Percentiles rank a stretch among this genome's conserved stretches.
phyloP scores from a whole-genome alignment of 257 asterid genomes.

The Leonotis leonurus region DNA sequence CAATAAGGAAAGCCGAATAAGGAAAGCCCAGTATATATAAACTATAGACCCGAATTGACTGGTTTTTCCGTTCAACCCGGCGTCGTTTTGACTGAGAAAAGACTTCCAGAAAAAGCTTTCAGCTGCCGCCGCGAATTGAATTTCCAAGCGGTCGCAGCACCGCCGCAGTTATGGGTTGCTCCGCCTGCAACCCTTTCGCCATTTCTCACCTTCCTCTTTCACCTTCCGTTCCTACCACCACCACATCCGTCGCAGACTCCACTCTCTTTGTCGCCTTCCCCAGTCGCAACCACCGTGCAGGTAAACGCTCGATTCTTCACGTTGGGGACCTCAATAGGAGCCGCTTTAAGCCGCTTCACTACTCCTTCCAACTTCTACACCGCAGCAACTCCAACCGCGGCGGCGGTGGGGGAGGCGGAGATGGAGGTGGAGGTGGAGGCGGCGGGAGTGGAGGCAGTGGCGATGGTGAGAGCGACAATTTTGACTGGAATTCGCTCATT shows the following conservation, averaged over 20 bases:
- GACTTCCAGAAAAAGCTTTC: neutral
- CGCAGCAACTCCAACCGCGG: neutral
- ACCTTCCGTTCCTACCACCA: constrained; percentile 12
- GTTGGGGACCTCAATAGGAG: neutral
- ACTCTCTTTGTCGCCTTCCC: constrained; percentile 8
- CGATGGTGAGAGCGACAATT: constrained; percentile 29
- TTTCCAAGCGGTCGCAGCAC: constrained; percentile 6
- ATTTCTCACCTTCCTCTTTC: constrained; percentile 10
- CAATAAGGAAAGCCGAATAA: neutral
- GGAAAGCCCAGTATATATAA: neutral
- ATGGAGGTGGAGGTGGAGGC: constrained; percentile 8
- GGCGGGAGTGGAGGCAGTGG: constrained; percentile 35
- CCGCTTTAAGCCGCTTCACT: constrained; percentile 22
- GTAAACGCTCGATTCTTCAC: constrained; percentile 14
- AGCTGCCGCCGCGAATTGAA: constrained; percentile 16
- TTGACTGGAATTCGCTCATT: constrained; percentile 19
- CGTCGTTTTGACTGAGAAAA: constrained; percentile 14
- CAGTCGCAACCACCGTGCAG: constrained; percentile 6
- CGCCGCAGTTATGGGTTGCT: constrained; percentile 38
- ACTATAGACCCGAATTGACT: neutral
- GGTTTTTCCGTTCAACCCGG: neutral
- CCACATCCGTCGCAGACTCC: constrained; percentile 18
- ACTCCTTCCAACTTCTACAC: constrained; percentile 16
- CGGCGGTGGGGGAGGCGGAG: neutral
- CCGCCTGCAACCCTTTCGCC: constrained; percentile 33